phyloP scores from a whole-genome alignment of 164 flowering plant species.

The Brasenia schreberi region DNA sequence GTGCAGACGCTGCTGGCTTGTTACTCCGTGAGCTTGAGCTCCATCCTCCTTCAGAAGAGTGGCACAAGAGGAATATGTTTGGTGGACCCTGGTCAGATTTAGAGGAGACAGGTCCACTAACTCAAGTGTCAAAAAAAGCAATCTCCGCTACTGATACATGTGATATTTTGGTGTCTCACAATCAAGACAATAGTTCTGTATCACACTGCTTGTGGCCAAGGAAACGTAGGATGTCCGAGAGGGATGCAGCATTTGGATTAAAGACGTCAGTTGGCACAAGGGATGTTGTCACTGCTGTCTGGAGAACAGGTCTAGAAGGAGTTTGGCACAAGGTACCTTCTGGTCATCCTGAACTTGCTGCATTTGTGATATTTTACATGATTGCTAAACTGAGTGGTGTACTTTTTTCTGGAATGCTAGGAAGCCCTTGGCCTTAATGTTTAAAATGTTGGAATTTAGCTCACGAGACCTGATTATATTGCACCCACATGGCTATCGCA shows the following conservation, averaged over 20 bases:
- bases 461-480: too few relatives aligned
- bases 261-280: slow-evolving; percentile 90
- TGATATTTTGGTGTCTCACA: slow-evolving; percentile 28
- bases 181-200: slow-evolving; percentile 32
- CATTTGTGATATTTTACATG: too few relatives aligned
- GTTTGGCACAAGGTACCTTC: slow-evolving; percentile 85
- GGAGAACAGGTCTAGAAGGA: slow-evolving; percentile 97
- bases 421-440: too few relatives aligned
- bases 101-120: slow-evolving; percentile 43
- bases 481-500: too few relatives aligned
- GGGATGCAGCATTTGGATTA: slow-evolving; percentile 98
- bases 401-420: too few relatives aligned
- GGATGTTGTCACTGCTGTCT: slow-evolving; percentile 88
- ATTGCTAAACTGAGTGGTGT: too few relatives aligned
- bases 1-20: slow-evolving; percentile 99
- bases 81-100: slow-evolving; percentile 97
- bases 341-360: neutral
- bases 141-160: slow-evolving; percentile 27
- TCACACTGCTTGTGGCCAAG: slow-evolving; percentile 79
- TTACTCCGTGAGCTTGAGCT: slow-evolving; percentile 94
- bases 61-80: slow-evolving; percentile 93
- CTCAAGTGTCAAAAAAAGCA: slow-evolving; percentile 31
- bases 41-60: slow-evolving; percentile 99
- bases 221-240: slow-evolving; percentile 90
- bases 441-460: too few relatives aligned